Evolutionary conservation across 208 protist species (phyloP), one percentile per base, ranked within the genome.

Genomic region (Wallacemonas rigidus): DNA sequence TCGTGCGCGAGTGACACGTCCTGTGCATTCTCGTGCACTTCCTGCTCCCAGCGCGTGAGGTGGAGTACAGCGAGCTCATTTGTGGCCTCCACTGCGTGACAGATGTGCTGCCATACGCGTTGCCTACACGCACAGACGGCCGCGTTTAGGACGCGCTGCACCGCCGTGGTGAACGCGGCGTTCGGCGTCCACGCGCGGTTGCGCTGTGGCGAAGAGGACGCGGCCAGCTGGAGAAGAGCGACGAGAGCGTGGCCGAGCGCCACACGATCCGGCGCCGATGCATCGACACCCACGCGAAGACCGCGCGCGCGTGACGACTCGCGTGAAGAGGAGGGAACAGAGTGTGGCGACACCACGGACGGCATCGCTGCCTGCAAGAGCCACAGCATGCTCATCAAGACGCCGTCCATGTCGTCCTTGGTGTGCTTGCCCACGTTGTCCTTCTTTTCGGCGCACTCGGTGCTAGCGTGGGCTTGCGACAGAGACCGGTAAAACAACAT

Each of bases 71-170:
- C 43, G 40, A 73, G 77, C 2, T 71, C 70, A 61, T 90, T 90
- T 41, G 82, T 79, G 7, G 85, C 83, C 40, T 93, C 88, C 12
- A 93, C 61, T 1, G 79, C 75, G 62, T 89, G 82, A 9, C 75
- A 77, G 35, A 93, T 73, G 7, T 75, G 78, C 26, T 74, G 69
- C 79, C 79, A 85, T 45, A 78, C 82, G 35, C 75, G 77, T 51
- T 72, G 67, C 12, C 80, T 79, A 36, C 77, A 73, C 54, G 68
- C 68, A n/a, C 58, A 9, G 57, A 74, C 63, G 5, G 74, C 82
- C 14, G 78, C 69, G 44, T 75, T 41, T 12, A 93, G 36, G 1
- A 93, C 64, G 15, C 57, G 56, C 15, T 15, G 7, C 3, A 15
- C 60, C 6, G 60, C 60, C 36, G 6, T 58, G 53, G 48, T 53